Evolutionary conservation across 2,329 filamentous ascomycete genomes (phyloP).

Genomic region (Fonsecaea monophora): DNA sequence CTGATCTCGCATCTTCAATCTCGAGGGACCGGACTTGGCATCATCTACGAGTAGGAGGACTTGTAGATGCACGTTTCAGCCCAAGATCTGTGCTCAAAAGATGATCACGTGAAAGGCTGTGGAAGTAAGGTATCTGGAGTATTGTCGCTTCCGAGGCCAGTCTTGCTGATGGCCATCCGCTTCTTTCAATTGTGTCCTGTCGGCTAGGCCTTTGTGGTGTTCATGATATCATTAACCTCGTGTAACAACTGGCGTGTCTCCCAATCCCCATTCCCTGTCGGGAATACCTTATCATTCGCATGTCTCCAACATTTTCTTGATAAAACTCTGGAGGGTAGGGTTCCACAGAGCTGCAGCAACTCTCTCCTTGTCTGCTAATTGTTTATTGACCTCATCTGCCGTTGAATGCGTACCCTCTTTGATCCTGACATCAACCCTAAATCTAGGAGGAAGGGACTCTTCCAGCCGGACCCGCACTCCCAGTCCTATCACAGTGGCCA

Average conservation of each 20-base stretch:
- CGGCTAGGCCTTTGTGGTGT: neutral
- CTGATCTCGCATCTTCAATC: neutral
- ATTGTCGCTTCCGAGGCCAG: neutral
- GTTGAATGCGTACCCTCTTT: constrained; percentile 96
- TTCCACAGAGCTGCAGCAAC: constrained; percentile 96
- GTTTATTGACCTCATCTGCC: constrained; percentile 95
- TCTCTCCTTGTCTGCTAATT: constrained; percentile 93
- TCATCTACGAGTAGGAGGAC: neutral
- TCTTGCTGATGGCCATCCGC: neutral
- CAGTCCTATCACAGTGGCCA: constrained; percentile 94
- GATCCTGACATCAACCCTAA: constrained; percentile 88
- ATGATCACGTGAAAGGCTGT: neutral
- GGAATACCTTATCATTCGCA: constrained; percentile 63
- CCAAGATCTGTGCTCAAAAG: neutral
- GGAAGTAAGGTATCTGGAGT: neutral
- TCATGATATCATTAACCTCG: neutral
- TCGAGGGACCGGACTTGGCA: neutral
- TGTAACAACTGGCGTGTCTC: neutral
- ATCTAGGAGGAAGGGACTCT: constrained; percentile 87
- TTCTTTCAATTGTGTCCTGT: neutral
- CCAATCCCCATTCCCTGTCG: neutral
- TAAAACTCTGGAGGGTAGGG: constrained; percentile 81
- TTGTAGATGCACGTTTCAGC: too few species aligned
- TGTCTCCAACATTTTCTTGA: constrained; percentile 92
- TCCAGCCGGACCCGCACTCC: constrained; percentile 91